phyloP scores from a whole-genome alignment of 768 basidiomycete genomes.

The Pleurotus giganteus region DNA sequence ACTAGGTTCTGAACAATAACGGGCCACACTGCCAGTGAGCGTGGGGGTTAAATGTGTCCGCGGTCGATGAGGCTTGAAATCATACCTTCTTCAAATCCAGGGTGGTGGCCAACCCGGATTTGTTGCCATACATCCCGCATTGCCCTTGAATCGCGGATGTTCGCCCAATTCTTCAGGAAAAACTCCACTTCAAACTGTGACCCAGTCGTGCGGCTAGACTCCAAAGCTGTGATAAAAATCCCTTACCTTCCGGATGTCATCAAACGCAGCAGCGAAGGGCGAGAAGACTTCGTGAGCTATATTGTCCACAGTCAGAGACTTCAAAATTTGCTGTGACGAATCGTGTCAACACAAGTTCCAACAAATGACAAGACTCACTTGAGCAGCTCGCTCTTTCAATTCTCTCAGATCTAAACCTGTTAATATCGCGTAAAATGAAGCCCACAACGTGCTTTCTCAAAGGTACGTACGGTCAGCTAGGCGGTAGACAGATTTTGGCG shows the following conservation, averaged over 20 bases:
- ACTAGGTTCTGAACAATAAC: conserved; percentile 61
- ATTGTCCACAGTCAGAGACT: conserved; percentile 73
- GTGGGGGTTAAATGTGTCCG: conserved; percentile 11
- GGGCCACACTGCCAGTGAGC: conserved; percentile 54
- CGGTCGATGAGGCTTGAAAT: not conserved
- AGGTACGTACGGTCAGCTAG: conserved; percentile 71
- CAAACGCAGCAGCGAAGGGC: conserved; percentile 78
- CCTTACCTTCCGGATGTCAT: conserved; percentile 71
- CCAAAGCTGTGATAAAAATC: not conserved
- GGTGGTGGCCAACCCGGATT: conserved; percentile 78
- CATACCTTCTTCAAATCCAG: conserved; percentile 83
- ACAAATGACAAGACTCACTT: conserved; percentile 24
- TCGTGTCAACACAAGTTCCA: conserved; percentile 30
- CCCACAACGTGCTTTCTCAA: not conserved
- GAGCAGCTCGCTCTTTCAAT: conserved; percentile 70
- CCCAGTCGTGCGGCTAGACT: conserved; percentile 37
- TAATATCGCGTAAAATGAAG: not conserved
- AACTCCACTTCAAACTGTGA: conserved; percentile 64
- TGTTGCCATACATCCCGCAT: conserved; percentile 86
- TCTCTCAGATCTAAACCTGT: conserved; percentile 71
- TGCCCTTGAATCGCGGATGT: conserved; percentile 78
- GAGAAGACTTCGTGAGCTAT: conserved; percentile 87
- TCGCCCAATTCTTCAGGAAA: conserved; percentile 80
- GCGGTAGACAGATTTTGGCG: conserved; percentile 81
- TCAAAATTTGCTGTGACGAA: conserved; percentile 62